Evolutionary conservation across 1,284 basidiomycete genomes (phyloP), one percentile per base, ranked within the genome.

Genomic region (Leccinum huronense): DNA sequence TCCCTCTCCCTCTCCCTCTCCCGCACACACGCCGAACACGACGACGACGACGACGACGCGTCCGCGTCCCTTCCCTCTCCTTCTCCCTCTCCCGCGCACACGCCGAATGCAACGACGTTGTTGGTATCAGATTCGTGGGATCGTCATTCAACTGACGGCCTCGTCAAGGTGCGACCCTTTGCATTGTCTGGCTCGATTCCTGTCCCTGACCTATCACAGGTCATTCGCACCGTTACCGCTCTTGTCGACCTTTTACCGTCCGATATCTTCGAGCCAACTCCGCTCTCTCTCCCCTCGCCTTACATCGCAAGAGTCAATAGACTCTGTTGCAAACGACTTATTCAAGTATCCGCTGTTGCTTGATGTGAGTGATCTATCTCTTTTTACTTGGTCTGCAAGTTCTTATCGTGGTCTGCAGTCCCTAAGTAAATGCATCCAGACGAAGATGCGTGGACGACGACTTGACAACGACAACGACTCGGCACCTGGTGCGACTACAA

Each of bases 281-380:
- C 88, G 0, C 81, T 85, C 1, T 89, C 84, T 63, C 84, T 27
- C 84, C 51, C 82, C 81, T 62, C 80, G 80, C 16, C 76, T 84
- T 55, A 78, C 81, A 16, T 80, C 85, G 2, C 83, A 86, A 66
- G 84, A 85, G 58, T 89, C 88, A 0, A 79, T 82, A 61, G 88
- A 27, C 23, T 27, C 23, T 27, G 23, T 27, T 27, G 23, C 23
- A 27, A 27, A 27, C 23, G 23, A 27, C 23, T 27, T 27, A 89
- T 67, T 85, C 86, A 94, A 94, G 77, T 97, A 97, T 76, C 94
- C 94, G 27, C 82, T 97, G 30, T 84, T 97, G 11, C 86, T 98
- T 69, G 88, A 89, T 70, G 95, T 79, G 23, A 27, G 23, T 27
- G 23, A 27, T 27, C 23, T 27, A 27, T 27, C 23, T 27, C 23